These are phyloP conservation scores for Cladosporium austrohemisphaericum DNA, from an alignment of 2,329 filamentous ascomycete species.

Conservation along the genomic window DNA sequence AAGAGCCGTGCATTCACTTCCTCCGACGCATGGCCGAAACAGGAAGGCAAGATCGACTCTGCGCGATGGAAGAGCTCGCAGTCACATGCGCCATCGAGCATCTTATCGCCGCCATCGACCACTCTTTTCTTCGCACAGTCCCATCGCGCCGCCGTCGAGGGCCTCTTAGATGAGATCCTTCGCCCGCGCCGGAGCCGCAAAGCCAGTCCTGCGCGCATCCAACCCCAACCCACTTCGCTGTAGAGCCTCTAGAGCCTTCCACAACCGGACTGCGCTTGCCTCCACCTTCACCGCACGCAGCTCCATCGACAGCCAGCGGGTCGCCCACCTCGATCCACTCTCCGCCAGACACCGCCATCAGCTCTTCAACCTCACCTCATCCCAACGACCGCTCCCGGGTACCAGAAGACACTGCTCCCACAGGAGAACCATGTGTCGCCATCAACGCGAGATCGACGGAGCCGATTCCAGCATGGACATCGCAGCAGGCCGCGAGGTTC, in stretches of 20 bases:
- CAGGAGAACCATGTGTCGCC: conserved; percentile 70
- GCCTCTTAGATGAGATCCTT: conserved; percentile 15
- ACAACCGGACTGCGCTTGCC: conserved; percentile 10
- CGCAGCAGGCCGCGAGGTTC: conserved; percentile 69
- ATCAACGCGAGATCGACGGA: conserved; percentile 53
- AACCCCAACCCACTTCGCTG: background rate
- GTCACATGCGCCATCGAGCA: background rate
- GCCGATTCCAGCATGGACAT: conserved; percentile 57
- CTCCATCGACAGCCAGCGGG: conserved; percentile 4
- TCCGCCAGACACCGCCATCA: conserved; percentile 7
- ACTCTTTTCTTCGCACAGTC: too few relatives aligned
- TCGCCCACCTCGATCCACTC: conserved; percentile 3
- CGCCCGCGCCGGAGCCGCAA: conserved; percentile 3
- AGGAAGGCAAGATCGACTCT: too few relatives aligned
- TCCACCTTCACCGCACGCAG: conserved; percentile 7
- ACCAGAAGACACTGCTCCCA: conserved; percentile 65
- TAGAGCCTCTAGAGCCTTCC: conserved; percentile 1
- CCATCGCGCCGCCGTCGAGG: background rate
- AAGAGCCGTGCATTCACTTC: too few relatives aligned
- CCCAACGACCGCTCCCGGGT: conserved; percentile 6
- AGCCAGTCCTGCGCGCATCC: conserved; percentile 5
- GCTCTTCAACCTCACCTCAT: background rate
- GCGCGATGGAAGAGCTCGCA: background rate
- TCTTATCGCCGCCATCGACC: background rate
- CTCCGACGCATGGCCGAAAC: conserved; percentile 8